Percentiles rank a stretch among this genome's conserved stretches.
Evolutionary conservation across 148 eudicot species (phyloP).

Genomic region (Amaranthus hypochondriacus): DNA sequence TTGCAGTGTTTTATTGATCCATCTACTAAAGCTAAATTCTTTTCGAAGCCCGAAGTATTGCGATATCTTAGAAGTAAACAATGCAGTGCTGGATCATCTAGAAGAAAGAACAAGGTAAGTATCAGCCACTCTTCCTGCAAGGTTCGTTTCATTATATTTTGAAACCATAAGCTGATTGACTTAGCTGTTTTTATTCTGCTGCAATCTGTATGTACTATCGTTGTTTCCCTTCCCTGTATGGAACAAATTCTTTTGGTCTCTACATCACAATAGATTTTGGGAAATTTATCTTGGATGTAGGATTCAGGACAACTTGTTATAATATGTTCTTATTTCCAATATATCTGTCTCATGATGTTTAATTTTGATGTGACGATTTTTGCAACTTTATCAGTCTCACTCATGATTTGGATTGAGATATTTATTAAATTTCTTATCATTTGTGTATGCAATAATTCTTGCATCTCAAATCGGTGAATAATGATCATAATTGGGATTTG

Average conservation of each 20-base stretch:
- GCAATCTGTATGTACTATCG: neutral
- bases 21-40: constrained; percentile 48
- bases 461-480: no score
- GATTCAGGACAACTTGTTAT: no score
- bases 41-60: constrained; percentile 61
- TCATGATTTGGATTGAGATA: neutral
- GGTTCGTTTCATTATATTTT: constrained; percentile 28
- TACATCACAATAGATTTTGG: neutral
- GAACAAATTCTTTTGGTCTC: neutral
- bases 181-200: neutral
- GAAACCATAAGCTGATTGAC: constrained; percentile 6
- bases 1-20: constrained; percentile 60
- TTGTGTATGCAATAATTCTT: neutral
- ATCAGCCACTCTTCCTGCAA: constrained; percentile 26
- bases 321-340: neutral
- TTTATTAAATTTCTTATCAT: neutral
- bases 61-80: constrained; percentile 41
- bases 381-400: neutral
- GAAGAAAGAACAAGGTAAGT: constrained; percentile 19
- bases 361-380: neutral
- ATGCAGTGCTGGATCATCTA: constrained; percentile 23
- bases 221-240: neutral
- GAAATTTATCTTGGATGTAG: neutral
- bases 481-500: neutral
- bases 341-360: neutral